phyloP scores from a whole-genome alignment of 192 early-diverging fungal genomes.

The Glomus cerebriforme region DNA sequence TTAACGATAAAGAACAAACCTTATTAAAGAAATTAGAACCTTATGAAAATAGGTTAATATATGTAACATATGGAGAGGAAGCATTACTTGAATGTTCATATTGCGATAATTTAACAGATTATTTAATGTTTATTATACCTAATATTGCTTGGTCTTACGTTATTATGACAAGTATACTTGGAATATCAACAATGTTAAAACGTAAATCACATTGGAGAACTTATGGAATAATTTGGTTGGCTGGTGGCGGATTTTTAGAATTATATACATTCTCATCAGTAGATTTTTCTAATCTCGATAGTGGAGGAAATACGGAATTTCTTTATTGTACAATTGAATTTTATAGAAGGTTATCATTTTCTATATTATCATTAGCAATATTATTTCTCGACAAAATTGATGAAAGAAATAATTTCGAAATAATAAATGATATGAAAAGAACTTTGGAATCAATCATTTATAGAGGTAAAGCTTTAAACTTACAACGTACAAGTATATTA shows the following conservation, averaged over 20 bases:
- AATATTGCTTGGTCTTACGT: slow-evolving; percentile 21
- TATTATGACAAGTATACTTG: slow-evolving; percentile 7
- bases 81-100: slow-evolving; percentile 35
- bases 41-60: slow-evolving; percentile 22
- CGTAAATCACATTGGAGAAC: slow-evolving; percentile 23
- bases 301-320: neutral
- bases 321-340: slow-evolving; percentile 12
- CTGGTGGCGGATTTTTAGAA: slow-evolving; percentile 13
- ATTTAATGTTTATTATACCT: slow-evolving; percentile 18
- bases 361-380: neutral
- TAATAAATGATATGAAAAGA: neutral
- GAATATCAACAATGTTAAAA: slow-evolving; percentile 5
- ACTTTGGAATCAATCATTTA: neutral
- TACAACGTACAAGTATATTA: slow-evolving; percentile 19
- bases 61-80: slow-evolving; percentile 31
- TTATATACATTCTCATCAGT: slow-evolving; percentile 5
- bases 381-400: slow-evolving; percentile 3
- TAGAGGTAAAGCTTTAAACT: neutral
- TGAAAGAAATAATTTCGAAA: slow-evolving; percentile 4
- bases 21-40: slow-evolving; percentile 32
- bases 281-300: neutral
- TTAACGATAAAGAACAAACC: neutral
- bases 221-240: slow-evolving; percentile 24
- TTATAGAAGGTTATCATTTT: slow-evolving; percentile 22
- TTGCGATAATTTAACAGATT: slow-evolving; percentile 28